These are phyloP conservation scores for Leptographium lundbergii DNA, from an alignment of 2,329 filamentous ascomycete species.

Conservation along the genomic window DNA sequence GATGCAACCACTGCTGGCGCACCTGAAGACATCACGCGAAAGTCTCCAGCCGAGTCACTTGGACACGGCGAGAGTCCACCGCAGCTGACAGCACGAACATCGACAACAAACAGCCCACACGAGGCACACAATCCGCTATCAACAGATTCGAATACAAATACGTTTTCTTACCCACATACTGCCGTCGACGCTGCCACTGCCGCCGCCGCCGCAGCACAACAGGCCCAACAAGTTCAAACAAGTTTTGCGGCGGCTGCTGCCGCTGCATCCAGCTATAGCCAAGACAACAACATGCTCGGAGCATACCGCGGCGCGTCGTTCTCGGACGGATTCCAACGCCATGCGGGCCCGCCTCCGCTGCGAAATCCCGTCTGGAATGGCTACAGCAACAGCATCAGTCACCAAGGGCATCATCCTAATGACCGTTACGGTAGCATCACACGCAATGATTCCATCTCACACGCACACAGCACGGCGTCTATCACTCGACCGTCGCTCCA, in stretches of 20 bases:
- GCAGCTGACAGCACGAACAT: slow-evolving; percentile 19
- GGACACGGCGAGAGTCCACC: slow-evolving; percentile 29
- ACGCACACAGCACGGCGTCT: slow-evolving; percentile 27
- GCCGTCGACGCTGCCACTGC: slow-evolving; percentile 34
- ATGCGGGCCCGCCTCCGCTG: slow-evolving; percentile 17
- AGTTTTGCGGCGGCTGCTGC: slow-evolving; percentile 14
- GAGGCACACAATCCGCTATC: slow-evolving; percentile 16
- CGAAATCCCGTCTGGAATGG: slow-evolving; percentile 29
- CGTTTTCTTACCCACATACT: slow-evolving; percentile 43
- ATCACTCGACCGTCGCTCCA: slow-evolving; percentile 34
- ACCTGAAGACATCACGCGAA: slow-evolving; percentile 28
- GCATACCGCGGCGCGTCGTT: slow-evolving; percentile 41
- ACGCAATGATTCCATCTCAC: slow-evolving; percentile 27
- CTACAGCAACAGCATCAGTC: slow-evolving; percentile 22
- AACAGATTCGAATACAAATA: slow-evolving; percentile 36
- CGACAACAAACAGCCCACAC: slow-evolving; percentile 19
- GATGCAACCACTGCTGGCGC: slow-evolving; percentile 17
- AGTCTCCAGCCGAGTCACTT: slow-evolving; percentile 27
- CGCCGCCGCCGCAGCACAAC: slow-evolving; percentile 24
- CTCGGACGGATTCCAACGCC: slow-evolving; percentile 32
- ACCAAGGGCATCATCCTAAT: slow-evolving; percentile 10
- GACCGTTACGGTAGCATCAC: slow-evolving; percentile 12
- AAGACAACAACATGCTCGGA: slow-evolving; percentile 37
- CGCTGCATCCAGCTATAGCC: slow-evolving; percentile 20
- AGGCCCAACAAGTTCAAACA: slow-evolving; percentile 25